Evolutionary conservation across 345 rosid genomes (phyloP).

Genomic region (Combretum micranthum): DNA sequence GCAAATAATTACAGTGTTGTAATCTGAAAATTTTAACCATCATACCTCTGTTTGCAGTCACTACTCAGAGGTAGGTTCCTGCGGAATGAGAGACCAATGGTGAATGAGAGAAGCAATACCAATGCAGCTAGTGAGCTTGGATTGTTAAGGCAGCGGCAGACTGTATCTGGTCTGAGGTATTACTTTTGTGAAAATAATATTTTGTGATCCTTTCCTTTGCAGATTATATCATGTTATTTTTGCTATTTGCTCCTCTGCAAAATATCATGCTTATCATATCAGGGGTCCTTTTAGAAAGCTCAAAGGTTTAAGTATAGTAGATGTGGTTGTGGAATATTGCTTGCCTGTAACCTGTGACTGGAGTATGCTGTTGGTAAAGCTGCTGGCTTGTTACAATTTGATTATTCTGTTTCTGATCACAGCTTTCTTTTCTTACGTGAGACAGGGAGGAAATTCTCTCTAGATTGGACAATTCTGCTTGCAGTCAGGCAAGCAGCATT

Average conservation of each 20-base stretch:
- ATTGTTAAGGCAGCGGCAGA: slow-evolving; percentile 74
- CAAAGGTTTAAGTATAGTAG: too few relatives aligned
- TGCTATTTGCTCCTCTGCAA: not conserved
- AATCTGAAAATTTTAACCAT: not conserved
- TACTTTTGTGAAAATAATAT: not conserved
- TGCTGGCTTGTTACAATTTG: not conserved
- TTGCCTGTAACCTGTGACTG: too few relatives aligned
- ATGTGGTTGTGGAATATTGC: too few relatives aligned
- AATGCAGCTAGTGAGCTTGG: slow-evolving; percentile 83
- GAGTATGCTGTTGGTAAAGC: too few relatives aligned
- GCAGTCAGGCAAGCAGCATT: slow-evolving; percentile 47
- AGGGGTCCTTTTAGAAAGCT: too few relatives aligned
- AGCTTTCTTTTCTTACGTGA: slow-evolving; percentile 1
- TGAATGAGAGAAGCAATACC: slow-evolving; percentile 47
- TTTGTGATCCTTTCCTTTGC: not conserved
- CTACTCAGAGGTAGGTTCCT: slow-evolving; percentile 88
- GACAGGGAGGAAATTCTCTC: slow-evolving; percentile 82
- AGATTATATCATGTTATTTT: not conserved
- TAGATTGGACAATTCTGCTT: slow-evolving; percentile 55
- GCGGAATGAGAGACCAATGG: slow-evolving; percentile 59
- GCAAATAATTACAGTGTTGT: not conserved
- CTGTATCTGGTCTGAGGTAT: slow-evolving; percentile 93
- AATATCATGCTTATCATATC: too few relatives aligned
- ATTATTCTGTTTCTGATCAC: slow-evolving; percentile 3
- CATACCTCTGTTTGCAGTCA: slow-evolving; percentile 40